These are phyloP conservation scores for Aspergillus campestris DNA, from an alignment of 495 filamentous ascomycete genomes.

Conservation along the genomic window DNA sequence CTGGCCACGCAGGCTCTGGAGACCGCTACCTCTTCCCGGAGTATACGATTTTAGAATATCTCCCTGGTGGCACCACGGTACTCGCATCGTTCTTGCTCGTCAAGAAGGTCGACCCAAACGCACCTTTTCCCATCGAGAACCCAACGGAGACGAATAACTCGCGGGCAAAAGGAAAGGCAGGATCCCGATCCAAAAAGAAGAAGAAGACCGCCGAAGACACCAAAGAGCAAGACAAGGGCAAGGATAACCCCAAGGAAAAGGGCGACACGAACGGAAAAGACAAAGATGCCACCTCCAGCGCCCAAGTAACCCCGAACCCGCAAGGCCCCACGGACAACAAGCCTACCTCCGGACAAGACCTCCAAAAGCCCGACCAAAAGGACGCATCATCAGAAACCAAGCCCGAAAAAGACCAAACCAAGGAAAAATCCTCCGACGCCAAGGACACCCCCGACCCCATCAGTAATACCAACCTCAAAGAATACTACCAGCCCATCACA, in stretches of 20 bases:
- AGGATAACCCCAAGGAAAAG: conserved; percentile 6
- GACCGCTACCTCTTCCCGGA: conserved; percentile 89
- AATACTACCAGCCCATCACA: conserved; percentile 89
- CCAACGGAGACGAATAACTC: conserved; percentile 17
- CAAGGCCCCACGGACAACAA: conserved; percentile 4
- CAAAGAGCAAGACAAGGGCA: conserved; percentile 17
- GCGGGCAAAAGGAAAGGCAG: conserved; percentile 23
- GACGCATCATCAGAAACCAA: neutral
- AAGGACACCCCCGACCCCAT: conserved; percentile 4
- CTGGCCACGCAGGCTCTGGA: conserved; percentile 60
- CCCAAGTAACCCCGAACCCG: neutral
- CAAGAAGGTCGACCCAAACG: conserved; percentile 38
- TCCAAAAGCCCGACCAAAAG: conserved; percentile 4
- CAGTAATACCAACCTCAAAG: conserved; percentile 35
- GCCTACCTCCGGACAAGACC: no score
- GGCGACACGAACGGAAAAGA: conserved; percentile 4
- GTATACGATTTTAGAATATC: conserved; percentile 71
- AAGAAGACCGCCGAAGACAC: conserved; percentile 23
- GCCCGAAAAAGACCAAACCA: neutral
- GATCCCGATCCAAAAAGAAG: conserved; percentile 31
- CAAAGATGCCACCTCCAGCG: neutral
- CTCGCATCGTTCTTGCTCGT: conserved; percentile 46
- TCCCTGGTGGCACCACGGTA: conserved; percentile 37
- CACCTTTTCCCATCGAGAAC: conserved; percentile 32
- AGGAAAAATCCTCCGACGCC: conserved; percentile 9